phyloP scores from a whole-genome alignment of 1,284 basidiomycete species.

The Phylloporus sp. region DNA sequence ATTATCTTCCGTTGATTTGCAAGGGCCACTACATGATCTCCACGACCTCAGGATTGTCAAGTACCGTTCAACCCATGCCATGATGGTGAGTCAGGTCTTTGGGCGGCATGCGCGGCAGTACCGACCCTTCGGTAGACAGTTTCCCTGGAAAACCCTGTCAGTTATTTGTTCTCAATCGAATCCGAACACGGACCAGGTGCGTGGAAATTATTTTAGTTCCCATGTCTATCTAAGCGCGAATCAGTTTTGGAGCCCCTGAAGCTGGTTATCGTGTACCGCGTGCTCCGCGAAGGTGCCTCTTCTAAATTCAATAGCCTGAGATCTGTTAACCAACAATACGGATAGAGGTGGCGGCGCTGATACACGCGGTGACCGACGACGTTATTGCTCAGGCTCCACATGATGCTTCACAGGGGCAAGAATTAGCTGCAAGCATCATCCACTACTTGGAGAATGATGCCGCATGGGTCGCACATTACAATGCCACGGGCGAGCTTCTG shows the following conservation, averaged over 20 bases:
- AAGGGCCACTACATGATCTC: conserved; percentile 44
- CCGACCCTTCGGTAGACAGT: conserved; percentile 54
- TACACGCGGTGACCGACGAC: conserved; percentile 53
- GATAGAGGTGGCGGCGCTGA: conserved; percentile 64
- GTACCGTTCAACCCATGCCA: conserved; percentile 45
- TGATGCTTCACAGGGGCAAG: conserved; percentile 34
- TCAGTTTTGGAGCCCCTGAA: conserved; percentile 65
- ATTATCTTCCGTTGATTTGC: conserved; percentile 60
- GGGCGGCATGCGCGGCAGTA: neutral
- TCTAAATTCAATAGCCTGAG: conserved; percentile 4
- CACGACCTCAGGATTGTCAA: conserved; percentile 56
- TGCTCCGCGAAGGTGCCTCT: conserved; percentile 70
- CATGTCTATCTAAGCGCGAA: conserved; percentile 10
- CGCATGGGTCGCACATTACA: conserved; percentile 69
- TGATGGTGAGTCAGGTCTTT: conserved; percentile 41
- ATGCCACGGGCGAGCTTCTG: conserved; percentile 66
- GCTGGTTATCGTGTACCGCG: conserved; percentile 69
- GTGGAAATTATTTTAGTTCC: conserved; percentile 3
- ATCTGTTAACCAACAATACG: conserved; percentile 8
- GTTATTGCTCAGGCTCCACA: conserved; percentile 41
- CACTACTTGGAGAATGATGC: conserved; percentile 63
- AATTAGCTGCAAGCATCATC: conserved; percentile 53
- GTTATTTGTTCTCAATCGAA: conserved; percentile 74
- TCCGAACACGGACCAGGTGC: conserved; percentile 62
- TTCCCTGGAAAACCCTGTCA: conserved; percentile 67